These are phyloP conservation scores for Tetraselmis striata DNA, from an alignment of 139 green algal species.

Conservation along the genomic window DNA sequence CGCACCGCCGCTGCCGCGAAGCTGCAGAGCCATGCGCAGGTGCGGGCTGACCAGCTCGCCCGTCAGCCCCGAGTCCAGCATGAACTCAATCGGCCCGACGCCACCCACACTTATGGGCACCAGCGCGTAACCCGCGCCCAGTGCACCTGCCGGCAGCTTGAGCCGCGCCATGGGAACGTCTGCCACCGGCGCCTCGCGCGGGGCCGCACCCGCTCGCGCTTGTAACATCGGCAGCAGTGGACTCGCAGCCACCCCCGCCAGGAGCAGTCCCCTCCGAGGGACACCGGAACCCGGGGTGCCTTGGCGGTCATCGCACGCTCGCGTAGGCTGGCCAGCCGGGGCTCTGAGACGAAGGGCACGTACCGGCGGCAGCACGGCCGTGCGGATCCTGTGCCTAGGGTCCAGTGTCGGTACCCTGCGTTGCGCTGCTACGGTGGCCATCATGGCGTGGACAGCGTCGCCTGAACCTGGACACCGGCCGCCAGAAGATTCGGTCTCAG, in stretches of 20 bases:
- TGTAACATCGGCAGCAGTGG: neutral
- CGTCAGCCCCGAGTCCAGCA: constrained; percentile 5
- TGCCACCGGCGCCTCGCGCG: neutral
- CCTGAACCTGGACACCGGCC: no score
- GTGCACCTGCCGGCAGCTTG: neutral
- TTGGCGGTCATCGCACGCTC: neutral
- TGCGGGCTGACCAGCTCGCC: constrained; percentile 1
- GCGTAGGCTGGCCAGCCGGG: no score
- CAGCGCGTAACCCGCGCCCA: neutral
- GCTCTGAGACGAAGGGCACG: no score
- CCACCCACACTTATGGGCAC: neutral
- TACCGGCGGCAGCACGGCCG: no score
- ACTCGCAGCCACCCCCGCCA: neutral
- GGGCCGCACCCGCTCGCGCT: no score
- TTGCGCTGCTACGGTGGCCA: no score
- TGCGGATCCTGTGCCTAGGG: no score
- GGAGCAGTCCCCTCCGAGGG: neutral
- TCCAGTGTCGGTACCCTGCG: no score
- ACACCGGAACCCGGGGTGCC: neutral
- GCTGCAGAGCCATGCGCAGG: neutral
- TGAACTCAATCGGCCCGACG: neutral
- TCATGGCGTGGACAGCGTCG: no score
- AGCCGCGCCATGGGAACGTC: neutral
- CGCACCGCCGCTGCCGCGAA: neutral
- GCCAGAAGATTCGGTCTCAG: no score